Base-by-base conservation (phyloP, 1,284 basidiomycete genomes). In the Phellinidium pouzarii region DNA sequence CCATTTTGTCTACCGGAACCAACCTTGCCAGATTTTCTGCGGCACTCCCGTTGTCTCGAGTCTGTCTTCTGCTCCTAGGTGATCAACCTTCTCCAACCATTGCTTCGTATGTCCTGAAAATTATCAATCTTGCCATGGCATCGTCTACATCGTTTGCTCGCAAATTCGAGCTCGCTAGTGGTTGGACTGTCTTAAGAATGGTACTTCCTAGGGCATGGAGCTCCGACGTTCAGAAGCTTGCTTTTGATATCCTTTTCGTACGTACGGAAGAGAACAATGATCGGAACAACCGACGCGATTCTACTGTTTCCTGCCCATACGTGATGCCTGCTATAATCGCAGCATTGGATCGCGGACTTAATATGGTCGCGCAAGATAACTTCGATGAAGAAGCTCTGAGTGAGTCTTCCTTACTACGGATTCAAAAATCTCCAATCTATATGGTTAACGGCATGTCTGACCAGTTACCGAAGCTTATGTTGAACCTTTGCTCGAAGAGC, bases 101-200 rank as follows among this genome's bases (percentile, higher is more conserved):
- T 3, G 81, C 78, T 12, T 71, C 74, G 23, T 76, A 82, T 54
- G 70, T 87, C 29, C 69, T 93, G 12, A 70, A 70, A 7, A 66
- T 91, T 34, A 72, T 88, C 43, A 69, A 74, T 22, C 68, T 84
- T 52, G 74, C 80, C 58, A 68, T 82, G 49, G 66, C 67, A 34
- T 64, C 71, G 23, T 80, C 80, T 0, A 63, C 74, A 6, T 77
- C 80, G 1, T 89, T 88, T 67, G 75, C 66, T 50, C 72, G 82
- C 52, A 88, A 85, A 61, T 87, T 90, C 55, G 87, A 90, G 62
- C 69, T 88, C 0, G 79, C 84, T 14, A 80, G 79, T 55, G 87
- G 88, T 14, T 91, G 88, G 87, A 79, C 72, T 48, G 71, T 81
- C 3, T 61, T 90, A 29, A 84, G 78, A 63, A 75, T 72, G 8